Conservation (phyloP, 495 filamentous ascomycete species). For the Daldinia decipiens region DNA sequence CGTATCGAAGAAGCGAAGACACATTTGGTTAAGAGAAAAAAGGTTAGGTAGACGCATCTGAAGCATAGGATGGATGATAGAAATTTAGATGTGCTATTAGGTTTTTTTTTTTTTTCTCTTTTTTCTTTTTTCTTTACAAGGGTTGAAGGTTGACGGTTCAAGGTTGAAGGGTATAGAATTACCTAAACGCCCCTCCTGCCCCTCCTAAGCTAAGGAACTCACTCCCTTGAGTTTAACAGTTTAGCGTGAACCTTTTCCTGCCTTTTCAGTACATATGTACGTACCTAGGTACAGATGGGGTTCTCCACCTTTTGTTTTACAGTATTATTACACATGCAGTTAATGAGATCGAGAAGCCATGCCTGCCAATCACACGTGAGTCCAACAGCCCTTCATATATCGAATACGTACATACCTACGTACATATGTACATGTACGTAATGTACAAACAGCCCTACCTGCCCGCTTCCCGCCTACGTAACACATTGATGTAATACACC, state of each 20-base stretch:
- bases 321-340: conserved; percentile 5
- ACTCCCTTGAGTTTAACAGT: not conserved
- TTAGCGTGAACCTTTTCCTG: conserved; percentile 2
- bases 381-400: not conserved
- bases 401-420: not conserved
- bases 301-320: conserved; percentile 17
- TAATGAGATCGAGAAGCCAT: conserved; percentile 35
- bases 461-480: not conserved
- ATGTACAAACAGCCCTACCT: conserved; percentile 2
- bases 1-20: conserved; percentile 28
- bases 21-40: conserved; percentile 26
- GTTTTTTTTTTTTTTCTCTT: not conserved
- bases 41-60: conserved; percentile 35
- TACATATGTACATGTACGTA: not conserved
- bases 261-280: not conserved
- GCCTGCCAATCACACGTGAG: not conserved
- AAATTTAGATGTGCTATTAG: not conserved
- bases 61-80: conserved; percentile 18
- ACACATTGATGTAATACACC: no score
- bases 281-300: not conserved
- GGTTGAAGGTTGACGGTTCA: not conserved
- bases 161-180: not conserved
- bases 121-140: not conserved
- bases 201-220: not conserved
- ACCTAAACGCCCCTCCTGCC: not conserved